Percentiles rank a stretch among this genome's conserved stretches.
phyloP scores from a whole-genome alignment of 2,329 filamentous ascomycete genomes.

The Pseudogymnoascus sp. region DNA sequence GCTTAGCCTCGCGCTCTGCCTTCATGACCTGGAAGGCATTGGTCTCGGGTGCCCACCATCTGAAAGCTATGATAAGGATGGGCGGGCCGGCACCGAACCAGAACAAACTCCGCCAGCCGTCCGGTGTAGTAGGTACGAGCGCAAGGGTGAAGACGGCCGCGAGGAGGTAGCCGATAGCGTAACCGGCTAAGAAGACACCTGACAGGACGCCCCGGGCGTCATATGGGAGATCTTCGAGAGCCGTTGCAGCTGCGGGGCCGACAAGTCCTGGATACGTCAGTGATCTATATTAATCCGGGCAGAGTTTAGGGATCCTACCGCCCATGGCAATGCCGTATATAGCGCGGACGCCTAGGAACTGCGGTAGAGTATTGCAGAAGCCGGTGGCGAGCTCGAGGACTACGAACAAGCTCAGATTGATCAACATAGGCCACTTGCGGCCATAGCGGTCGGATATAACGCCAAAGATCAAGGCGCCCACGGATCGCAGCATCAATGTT shows the following conservation, averaged over 20 bases:
- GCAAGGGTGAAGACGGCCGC: constrained; percentile 49
- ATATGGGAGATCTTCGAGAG: constrained; percentile 51
- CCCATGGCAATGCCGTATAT: constrained; percentile 78
- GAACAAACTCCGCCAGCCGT: constrained; percentile 74
- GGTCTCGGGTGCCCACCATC: constrained; percentile 70
- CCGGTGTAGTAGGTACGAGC: constrained; percentile 64
- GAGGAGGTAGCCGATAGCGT: constrained; percentile 23
- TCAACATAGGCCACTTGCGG: constrained; percentile 62
- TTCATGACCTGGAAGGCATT: constrained; percentile 61
- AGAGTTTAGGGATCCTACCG: constrained; percentile 34
- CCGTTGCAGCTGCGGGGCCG: constrained; percentile 70
- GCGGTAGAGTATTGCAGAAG: constrained; percentile 19
- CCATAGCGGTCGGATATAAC: constrained; percentile 45
- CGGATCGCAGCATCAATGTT: constrained; percentile 28
- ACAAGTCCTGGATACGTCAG: constrained; percentile 39
- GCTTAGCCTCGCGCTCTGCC: constrained; percentile 51
- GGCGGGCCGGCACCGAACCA: constrained; percentile 81
- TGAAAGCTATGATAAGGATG: constrained; percentile 68
- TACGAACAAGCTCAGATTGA: constrained; percentile 65
- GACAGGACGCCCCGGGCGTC: constrained; percentile 24
- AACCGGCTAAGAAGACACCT: constrained; percentile 23
- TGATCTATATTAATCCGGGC: background rate
- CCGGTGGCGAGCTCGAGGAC: constrained; percentile 51
- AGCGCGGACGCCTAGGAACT: constrained; percentile 64
- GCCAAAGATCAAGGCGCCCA: constrained; percentile 43